phyloP scores from a whole-genome alignment of 2,329 filamentous ascomycete genomes.

The Periconia sp. region DNA sequence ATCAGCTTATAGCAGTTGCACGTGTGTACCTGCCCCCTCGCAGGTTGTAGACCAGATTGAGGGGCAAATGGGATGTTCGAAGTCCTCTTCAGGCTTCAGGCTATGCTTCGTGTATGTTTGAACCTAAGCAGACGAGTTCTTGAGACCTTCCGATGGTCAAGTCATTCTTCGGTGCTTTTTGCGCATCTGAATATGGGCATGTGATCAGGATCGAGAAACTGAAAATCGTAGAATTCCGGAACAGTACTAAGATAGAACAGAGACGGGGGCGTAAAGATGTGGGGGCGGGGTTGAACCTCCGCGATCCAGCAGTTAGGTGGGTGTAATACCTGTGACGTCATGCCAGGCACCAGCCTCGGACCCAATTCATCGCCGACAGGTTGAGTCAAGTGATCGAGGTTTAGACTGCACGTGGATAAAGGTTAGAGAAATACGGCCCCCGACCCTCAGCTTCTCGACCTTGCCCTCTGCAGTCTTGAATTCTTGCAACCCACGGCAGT shows the following conservation, averaged over 20 bases:
- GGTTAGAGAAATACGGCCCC: constrained; percentile 2
- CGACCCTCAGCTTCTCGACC: constrained; percentile 4
- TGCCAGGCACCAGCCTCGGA: constrained; percentile 1
- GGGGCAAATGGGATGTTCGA: constrained; percentile 3
- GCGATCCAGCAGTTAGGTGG: no score
- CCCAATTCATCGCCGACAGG: constrained; percentile 2
- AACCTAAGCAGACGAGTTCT: constrained; percentile 3
- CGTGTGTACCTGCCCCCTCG: constrained; percentile 2
- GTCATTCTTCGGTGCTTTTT: constrained; percentile 4
- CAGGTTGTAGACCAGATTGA: constrained; percentile 3
- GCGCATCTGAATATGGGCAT: constrained; percentile 3
- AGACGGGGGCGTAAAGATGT: constrained; percentile 4
- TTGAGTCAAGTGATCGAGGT: constrained; percentile 1
- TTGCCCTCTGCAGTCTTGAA: constrained; percentile 4
- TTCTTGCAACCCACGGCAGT: constrained; percentile 2
- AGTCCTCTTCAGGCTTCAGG: constrained; percentile 3
- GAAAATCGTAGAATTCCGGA: constrained; percentile 4
- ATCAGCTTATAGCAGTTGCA: constrained; percentile 5
- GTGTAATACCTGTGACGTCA: constrained; percentile 3
- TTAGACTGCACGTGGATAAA: constrained; percentile 5
- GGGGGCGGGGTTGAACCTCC: constrained; percentile 1
- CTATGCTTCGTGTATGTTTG: constrained; percentile 3
- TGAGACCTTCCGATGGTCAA: constrained; percentile 4
- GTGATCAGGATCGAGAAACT: constrained; percentile 5
- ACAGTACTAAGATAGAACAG: constrained; percentile 2